phyloP scores from a whole-genome alignment of 306 rosid genomes.

The Vigna hirtella region DNA sequence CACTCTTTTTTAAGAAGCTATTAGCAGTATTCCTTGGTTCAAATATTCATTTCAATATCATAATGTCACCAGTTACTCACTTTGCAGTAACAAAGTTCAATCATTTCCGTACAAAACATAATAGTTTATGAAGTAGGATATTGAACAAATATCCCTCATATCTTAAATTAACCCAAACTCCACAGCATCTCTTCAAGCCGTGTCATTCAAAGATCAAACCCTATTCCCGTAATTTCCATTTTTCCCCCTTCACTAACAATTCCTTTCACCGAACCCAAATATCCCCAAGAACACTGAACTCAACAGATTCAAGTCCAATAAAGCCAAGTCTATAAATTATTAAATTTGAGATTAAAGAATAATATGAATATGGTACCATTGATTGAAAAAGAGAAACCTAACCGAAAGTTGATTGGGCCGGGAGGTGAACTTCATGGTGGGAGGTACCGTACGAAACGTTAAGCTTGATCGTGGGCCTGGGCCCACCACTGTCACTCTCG shows the following conservation, averaged over 20 bases:
- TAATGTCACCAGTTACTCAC: neutral
- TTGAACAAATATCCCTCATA: neutral
- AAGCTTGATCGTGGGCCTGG: conserved; percentile 49
- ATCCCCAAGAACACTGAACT: neutral
- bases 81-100: neutral
- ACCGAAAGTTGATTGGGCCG: conserved; percentile 62
- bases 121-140: neutral
- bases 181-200: neutral
- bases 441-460: conserved; percentile 48
- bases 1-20: conserved; percentile 5
- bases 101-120: neutral
- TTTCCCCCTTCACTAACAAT: neutral
- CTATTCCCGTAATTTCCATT: conserved; percentile 13
- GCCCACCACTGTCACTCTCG: conserved; percentile 32
- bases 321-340: neutral
- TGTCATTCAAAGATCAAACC: neutral
- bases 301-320: neutral
- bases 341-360: neutral
- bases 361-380: neutral
- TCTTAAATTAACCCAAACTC: conserved; percentile 2
- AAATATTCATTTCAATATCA: conserved; percentile 10
- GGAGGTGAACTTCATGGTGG: conserved; percentile 51
- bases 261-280: neutral
- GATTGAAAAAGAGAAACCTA: conserved; percentile 41
- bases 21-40: neutral